Evolutionary conservation across 371 early-diverging fungal species (phyloP), one percentile per base, ranked within the genome.

Genomic region (Syncephalastrum contaminatum): DNA sequence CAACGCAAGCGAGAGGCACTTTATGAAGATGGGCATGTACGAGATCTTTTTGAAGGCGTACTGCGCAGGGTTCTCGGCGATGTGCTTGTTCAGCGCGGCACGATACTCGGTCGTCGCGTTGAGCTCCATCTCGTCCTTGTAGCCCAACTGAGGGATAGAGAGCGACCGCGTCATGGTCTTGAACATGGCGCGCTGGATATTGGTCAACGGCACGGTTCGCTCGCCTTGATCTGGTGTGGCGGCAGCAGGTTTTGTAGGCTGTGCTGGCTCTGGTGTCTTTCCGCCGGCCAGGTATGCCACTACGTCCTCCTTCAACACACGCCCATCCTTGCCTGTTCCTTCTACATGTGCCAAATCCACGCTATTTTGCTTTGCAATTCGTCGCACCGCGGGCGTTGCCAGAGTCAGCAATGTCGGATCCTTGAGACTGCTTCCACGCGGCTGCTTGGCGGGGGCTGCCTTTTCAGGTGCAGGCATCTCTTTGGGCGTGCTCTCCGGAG

Each of bases 161-260:
- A 97, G 84, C 0, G 97, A 93, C 46, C 85, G 84, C 4, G 96
- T 91, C 99, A 98, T 98, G 27, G 85, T 78, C 67, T 93, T 93
- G 81, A 93, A 95, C 99, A 98, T 98, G 63, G 95, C 93, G 60
- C 91, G 92, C 77, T 98, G 96, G 47, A 97, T 88, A 52, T 78
- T 73, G 18, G 84, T 86, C 48, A 96, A 82, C 10, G 89, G 71
- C 48, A 75, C 70, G 4, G 80, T 44, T 4, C 48, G 49, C 25
- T 64, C 70, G 2, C 2, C 43, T 14, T 16, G 4, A 21, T 18
- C 18, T 20, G 18, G 13, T 14, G 24, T 22, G 4, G 15, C 24
- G 10, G 43, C 6, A 39, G 56, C 30, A 25, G 48, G n/a, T 7
- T 42, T 42, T 12, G 50, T 27, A 15, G 51, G 20, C 27, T 45